Evolutionary conservation across 805 yeast species (phyloP).

Genomic region (Wickerhamomyces bisporus): DNA sequence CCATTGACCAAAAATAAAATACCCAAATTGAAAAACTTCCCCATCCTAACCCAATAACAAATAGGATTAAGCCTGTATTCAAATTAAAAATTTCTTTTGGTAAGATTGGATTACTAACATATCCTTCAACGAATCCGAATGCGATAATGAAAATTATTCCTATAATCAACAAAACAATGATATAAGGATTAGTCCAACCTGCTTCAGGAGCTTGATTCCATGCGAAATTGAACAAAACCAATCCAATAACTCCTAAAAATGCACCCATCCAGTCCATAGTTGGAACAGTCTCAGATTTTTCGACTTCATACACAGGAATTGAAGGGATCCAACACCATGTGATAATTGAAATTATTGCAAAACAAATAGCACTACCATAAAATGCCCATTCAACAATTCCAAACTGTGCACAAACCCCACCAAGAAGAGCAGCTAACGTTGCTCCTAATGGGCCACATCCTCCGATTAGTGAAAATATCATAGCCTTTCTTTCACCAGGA

Average conservation of each 20-base stretch:
- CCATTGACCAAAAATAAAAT: constrained; percentile 53
- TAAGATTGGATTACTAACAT: constrained; percentile 43
- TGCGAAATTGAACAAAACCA: constrained; percentile 59
- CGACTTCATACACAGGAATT: constrained; percentile 13
- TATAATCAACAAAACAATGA: constrained; percentile 49
- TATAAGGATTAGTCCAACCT: constrained; percentile 61
- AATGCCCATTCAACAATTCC: constrained; percentile 49
- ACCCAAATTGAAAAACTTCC: constrained; percentile 72
- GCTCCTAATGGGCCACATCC: constrained; percentile 63
- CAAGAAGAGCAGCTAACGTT: constrained; percentile 44
- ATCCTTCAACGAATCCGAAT: constrained; percentile 47
- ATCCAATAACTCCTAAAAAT: constrained; percentile 50
- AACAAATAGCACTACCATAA: constrained; percentile 35
- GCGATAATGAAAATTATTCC: constrained; percentile 38
- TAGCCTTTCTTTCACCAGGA: constrained; percentile 42
- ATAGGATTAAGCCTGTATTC: constrained; percentile 43
- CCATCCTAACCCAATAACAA: constrained; percentile 62
- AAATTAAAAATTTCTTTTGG: constrained; percentile 44
- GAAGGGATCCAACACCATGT: constrained; percentile 32
- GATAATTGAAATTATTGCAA: constrained; percentile 26
- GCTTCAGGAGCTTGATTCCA: constrained; percentile 74
- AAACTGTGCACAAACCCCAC: constrained; percentile 39
- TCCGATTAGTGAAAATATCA: constrained; percentile 50
- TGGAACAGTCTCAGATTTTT: constrained; percentile 7
- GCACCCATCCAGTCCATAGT: constrained; percentile 52